phyloP scores from a whole-genome alignment of 2,329 filamentous ascomycete genomes.

The Microthyrium microscopicum region DNA sequence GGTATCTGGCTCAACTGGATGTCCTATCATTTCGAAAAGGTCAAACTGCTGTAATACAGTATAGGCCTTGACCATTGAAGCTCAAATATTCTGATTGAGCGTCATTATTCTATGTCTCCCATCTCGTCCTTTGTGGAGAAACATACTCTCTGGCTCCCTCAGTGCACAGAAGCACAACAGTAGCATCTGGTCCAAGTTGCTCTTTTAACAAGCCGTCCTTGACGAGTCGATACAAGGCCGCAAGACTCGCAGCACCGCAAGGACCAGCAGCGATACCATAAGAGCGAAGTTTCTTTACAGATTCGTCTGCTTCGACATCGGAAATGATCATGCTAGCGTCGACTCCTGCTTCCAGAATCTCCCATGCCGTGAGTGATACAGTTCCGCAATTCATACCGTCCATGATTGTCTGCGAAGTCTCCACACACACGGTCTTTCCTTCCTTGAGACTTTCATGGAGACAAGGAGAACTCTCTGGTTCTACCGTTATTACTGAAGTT shows the following conservation, averaged over 20 bases:
- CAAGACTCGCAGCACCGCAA: conserved; percentile 44
- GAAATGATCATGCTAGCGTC: conserved; percentile 44
- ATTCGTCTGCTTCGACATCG: conserved; percentile 44
- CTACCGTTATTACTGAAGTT: conserved; percentile 45
- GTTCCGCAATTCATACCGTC: conserved; percentile 58
- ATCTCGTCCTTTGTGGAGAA: too few relatives aligned
- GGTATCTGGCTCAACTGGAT: too few relatives aligned
- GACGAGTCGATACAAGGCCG: conserved; percentile 36
- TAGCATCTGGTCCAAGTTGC: conserved; percentile 29
- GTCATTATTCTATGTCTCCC: too few relatives aligned
- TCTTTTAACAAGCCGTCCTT: conserved; percentile 15
- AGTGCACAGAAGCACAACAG: conserved; percentile 50
- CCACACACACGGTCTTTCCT: conserved; percentile 31
- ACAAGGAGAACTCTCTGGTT: conserved; percentile 49
- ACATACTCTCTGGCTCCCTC: conserved; percentile 43
- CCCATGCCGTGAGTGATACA: conserved; percentile 49
- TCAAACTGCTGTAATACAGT: too few relatives aligned
- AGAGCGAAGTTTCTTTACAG: conserved; percentile 35
- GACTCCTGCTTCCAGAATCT: conserved; percentile 38
- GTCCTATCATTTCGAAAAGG: too few relatives aligned
- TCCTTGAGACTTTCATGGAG: conserved; percentile 36
- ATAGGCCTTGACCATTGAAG: too few relatives aligned
- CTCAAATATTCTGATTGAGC: too few relatives aligned
- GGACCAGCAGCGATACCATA: conserved; percentile 38
- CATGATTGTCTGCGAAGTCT: conserved; percentile 52